Conservation (phyloP, 2,329 filamentous ascomycete genomes). For the Magnaporthiopsis rhizophila region DNA sequence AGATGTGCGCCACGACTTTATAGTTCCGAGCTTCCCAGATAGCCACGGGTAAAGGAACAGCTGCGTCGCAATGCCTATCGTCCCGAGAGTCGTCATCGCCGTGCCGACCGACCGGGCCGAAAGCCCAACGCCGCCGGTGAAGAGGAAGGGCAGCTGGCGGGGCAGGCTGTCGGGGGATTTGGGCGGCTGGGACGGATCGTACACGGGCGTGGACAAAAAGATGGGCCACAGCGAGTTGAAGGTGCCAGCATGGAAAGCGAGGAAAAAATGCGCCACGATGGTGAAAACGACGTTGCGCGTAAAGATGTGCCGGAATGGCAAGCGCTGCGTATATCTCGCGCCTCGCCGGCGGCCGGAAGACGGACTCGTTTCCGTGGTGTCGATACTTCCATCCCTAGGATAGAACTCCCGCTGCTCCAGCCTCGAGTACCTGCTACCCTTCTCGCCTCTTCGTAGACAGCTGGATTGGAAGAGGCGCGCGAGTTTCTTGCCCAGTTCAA, state of each 20-base stretch:
- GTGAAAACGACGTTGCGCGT: slow-evolving; percentile 46
- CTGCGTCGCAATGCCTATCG: slow-evolving; percentile 68
- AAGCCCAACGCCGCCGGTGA: slow-evolving; percentile 70
- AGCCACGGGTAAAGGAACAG: slow-evolving; percentile 63
- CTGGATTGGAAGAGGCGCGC: slow-evolving; percentile 17
- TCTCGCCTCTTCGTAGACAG: slow-evolving; percentile 14
- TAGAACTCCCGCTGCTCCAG: slow-evolving; percentile 18
- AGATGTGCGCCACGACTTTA: slow-evolving; percentile 60
- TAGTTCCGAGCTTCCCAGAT: slow-evolving; percentile 58
- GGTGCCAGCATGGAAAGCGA: slow-evolving; percentile 65
- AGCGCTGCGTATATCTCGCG: slow-evolving; percentile 35
- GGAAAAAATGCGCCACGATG: slow-evolving; percentile 58
- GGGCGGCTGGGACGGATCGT: slow-evolving; percentile 29
- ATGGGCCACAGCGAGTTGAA: slow-evolving; percentile 72
- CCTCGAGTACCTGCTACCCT: slow-evolving; percentile 22
- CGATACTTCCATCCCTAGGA: slow-evolving; percentile 17
- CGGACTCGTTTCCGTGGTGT: slow-evolving; percentile 22
- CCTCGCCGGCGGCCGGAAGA: slow-evolving; percentile 9
- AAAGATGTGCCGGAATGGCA: slow-evolving; percentile 47
- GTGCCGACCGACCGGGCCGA: slow-evolving; percentile 64
- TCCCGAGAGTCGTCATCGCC: slow-evolving; percentile 68
- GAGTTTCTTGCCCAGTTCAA: slow-evolving; percentile 34
- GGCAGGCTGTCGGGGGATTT: slow-evolving; percentile 19
- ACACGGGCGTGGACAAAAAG: slow-evolving; percentile 66
- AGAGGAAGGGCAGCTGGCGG: slow-evolving; percentile 46